phyloP scores from a whole-genome alignment of 2,329 filamentous ascomycete species.

The Geosmithia flava region DNA sequence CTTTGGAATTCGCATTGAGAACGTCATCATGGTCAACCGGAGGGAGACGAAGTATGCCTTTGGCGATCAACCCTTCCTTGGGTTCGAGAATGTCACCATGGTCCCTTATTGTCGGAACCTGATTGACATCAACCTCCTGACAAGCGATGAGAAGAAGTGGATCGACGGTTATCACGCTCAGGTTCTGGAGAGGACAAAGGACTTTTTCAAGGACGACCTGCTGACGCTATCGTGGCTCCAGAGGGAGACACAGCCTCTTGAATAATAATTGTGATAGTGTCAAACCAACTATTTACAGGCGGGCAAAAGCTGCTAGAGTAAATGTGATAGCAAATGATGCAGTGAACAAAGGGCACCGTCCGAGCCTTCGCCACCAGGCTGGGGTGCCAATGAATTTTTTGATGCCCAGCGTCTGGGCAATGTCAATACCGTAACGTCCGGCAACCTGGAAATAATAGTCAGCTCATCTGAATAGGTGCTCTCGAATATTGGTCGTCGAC shows the following conservation, averaged over 20 bases:
- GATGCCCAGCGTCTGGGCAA: slow-evolving; percentile 22
- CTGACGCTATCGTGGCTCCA: slow-evolving; percentile 69
- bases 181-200: slow-evolving; percentile 69
- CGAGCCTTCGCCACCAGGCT: slow-evolving; percentile 33
- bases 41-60: slow-evolving; percentile 80
- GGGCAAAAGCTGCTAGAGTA: slow-evolving; percentile 42
- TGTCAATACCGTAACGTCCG: slow-evolving; percentile 27
- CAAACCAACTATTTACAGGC: slow-evolving; percentile 23
- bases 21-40: slow-evolving; percentile 83
- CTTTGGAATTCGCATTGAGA: slow-evolving; percentile 94
- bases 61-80: slow-evolving; percentile 85
- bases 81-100: slow-evolving; percentile 97
- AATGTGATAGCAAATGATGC: slow-evolving; percentile 62
- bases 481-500: slow-evolving; percentile 6
- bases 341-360: slow-evolving; percentile 51
- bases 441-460: slow-evolving; percentile 20
- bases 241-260: slow-evolving; percentile 65
- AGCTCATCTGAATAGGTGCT: background rate
- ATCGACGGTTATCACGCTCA: slow-evolving; percentile 76
- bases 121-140: slow-evolving; percentile 64
- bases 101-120: slow-evolving; percentile 86
- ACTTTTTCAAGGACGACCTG: slow-evolving; percentile 61
- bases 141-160: slow-evolving; percentile 66
- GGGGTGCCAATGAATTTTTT: slow-evolving; percentile 23
- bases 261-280: slow-evolving; percentile 1